These are phyloP conservation scores for Krasilnikovozyma curviuscula DNA, from an alignment of 768 basidiomycete species.

Conservation along the genomic window DNA sequence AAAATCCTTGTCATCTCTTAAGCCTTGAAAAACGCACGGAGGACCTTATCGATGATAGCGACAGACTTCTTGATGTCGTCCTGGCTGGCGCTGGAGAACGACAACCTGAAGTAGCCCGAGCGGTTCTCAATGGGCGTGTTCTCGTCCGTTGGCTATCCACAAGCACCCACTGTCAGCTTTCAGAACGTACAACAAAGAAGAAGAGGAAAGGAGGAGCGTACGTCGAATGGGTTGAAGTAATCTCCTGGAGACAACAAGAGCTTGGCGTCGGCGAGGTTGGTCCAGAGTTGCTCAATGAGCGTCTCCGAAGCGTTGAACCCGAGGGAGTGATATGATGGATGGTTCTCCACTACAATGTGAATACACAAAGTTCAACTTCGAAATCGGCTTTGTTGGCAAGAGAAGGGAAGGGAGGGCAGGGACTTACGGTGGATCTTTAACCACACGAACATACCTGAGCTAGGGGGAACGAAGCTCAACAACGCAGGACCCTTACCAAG, in stretches of 20 bases:
- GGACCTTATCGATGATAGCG: neutral
- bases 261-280: neutral
- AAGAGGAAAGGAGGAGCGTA: neutral
- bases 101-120: neutral
- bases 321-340: neutral
- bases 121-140: too few species aligned
- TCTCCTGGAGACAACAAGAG: neutral
- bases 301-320: neutral
- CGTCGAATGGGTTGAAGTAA: too few species aligned
- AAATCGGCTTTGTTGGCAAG: too few species aligned
- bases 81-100: neutral
- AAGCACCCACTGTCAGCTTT: neutral
- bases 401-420: neutral
- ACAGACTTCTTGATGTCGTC: neutral
- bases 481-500: neutral
- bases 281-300: conserved; percentile 1
- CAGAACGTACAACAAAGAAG: neutral
- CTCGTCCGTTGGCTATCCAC: neutral
- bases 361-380: neutral
- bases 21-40: neutral
- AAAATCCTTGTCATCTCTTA: neutral
- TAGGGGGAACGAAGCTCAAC: neutral
- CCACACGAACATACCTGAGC: neutral
- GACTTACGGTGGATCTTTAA: neutral
- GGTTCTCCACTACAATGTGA: neutral